Percentiles rank a stretch among this genome's conserved stretches.
Evolutionary conservation across 768 basidiomycete genomes (phyloP).

Genomic region (Trametes villosa): DNA sequence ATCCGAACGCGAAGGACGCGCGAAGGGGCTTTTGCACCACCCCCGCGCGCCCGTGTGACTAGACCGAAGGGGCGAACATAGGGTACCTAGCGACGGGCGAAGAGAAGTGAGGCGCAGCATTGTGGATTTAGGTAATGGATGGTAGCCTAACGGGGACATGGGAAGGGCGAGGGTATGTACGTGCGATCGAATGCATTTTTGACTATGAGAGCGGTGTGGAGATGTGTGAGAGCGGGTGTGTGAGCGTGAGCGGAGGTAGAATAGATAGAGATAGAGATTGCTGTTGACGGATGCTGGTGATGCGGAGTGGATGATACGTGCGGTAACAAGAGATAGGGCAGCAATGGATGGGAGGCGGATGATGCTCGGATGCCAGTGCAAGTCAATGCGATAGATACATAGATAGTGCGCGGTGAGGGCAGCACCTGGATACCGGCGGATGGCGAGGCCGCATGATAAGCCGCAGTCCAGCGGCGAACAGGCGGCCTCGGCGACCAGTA

Average conservation of each 20-base stretch:
- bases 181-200: constrained; percentile 19
- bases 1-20: background rate
- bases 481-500: background rate
- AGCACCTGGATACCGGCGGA: background rate
- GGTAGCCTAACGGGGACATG: background rate
- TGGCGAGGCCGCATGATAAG: background rate
- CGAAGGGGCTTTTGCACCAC: constrained; percentile 4
- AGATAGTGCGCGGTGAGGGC: constrained; percentile 15
- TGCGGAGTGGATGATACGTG: constrained; percentile 1
- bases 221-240: constrained; percentile 3
- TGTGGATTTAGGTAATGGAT: constrained; percentile 5
- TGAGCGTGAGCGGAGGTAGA: constrained; percentile 2
- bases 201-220: constrained; percentile 18
- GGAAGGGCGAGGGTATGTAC: constrained; percentile 9
- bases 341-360: constrained; percentile 12
- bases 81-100: constrained; percentile 1
- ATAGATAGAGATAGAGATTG: constrained; percentile 24
- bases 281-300: constrained; percentile 16
- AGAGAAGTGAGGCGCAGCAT: background rate
- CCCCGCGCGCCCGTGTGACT: background rate
- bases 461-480: constrained; percentile 1
- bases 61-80: too few species aligned
- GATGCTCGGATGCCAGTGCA: constrained; percentile 14
- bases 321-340: constrained; percentile 12
- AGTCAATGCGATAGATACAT: constrained; percentile 23